A percentile compares a stretch with the other conserved stretches of the same genome.
Evolutionary conservation across 176 grass and related monocot genomes (phyloP).

Genomic region (Secale cereale): DNA sequence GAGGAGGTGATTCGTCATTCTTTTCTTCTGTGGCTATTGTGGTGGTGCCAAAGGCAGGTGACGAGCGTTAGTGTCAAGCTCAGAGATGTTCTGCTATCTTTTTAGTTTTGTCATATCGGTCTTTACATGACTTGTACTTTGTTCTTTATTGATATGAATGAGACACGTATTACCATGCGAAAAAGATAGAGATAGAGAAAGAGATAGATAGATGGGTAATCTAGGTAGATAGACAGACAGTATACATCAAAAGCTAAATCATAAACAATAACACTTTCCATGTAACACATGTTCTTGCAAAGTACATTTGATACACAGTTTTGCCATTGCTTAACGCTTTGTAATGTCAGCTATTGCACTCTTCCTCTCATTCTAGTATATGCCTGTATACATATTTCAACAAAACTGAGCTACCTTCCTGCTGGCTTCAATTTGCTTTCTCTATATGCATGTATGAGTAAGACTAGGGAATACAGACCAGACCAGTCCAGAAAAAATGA

Average conservation of each 20-base stretch:
- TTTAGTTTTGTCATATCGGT: too few species aligned
- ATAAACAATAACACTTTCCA: neutral
- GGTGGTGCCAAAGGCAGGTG: too few species aligned
- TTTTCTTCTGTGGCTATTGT: too few species aligned
- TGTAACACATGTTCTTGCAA: neutral
- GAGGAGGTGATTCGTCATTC: too few species aligned
- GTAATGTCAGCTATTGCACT: conserved; percentile 19
- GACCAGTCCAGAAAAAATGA: conserved; percentile 22
- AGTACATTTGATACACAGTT: conserved; percentile 2
- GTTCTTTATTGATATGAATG: too few species aligned
- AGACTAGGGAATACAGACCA: neutral
- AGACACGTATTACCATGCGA: too few species aligned
- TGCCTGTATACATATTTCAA: conserved; percentile 18
- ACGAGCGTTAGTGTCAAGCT: too few species aligned
- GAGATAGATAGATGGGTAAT: too few species aligned
- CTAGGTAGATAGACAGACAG: too few species aligned
- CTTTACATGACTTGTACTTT: too few species aligned
- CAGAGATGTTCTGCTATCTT: too few species aligned
- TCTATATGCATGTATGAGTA: conserved; percentile 24
- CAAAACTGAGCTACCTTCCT: conserved; percentile 18
- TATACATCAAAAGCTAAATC: neutral
- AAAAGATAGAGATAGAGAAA: too few species aligned
- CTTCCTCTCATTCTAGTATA: conserved; percentile 14
- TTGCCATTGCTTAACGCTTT: neutral
- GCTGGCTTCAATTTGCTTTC: conserved; percentile 28